Evolutionary conservation across 306 rosid species (phyloP).

Genomic region (Begonia masoniana): DNA sequence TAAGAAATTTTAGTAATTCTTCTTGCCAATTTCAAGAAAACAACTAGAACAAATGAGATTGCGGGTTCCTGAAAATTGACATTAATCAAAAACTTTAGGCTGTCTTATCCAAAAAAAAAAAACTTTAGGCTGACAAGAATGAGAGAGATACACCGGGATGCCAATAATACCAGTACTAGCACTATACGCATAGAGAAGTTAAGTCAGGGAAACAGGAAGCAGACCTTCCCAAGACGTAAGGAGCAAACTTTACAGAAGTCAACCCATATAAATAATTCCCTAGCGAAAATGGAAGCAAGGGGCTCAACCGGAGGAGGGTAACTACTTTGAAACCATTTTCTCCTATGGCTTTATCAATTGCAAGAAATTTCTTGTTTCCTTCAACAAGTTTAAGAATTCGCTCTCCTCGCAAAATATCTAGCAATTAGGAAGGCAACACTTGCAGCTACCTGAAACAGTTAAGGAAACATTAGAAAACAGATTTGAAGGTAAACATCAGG

Average conservation of each 20-base stretch:
- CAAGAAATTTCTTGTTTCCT: constrained; percentile 92
- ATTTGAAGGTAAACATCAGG: background rate
- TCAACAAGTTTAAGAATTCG: constrained; percentile 86
- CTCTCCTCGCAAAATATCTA: constrained; percentile 95
- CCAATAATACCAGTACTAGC: too few relatives aligned
- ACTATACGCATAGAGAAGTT: too few relatives aligned
- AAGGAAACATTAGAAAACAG: constrained; percentile 4
- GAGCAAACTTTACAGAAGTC: constrained; percentile 88
- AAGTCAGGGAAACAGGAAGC: too few relatives aligned
- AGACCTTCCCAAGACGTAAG: constrained; percentile 94
- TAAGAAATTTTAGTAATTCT: too few relatives aligned
- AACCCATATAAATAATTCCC: constrained; percentile 94
- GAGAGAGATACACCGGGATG: too few relatives aligned
- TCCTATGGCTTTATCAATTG: constrained; percentile 94
- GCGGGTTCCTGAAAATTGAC: too few relatives aligned
- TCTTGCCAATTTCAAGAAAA: too few relatives aligned
- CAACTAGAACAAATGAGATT: too few relatives aligned
- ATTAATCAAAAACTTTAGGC: too few relatives aligned
- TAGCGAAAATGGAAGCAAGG: constrained; percentile 89
- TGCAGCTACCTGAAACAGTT: constrained; percentile 73
- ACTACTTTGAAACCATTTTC: constrained; percentile 89
- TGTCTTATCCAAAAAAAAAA: too few relatives aligned
- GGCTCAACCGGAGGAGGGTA: constrained; percentile 93
- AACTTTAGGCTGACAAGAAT: too few relatives aligned
- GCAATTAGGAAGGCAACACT: constrained; percentile 89